Evolutionary conservation across 441 rosid genomes (phyloP).

Genomic region (Gossypium gossypioides): DNA sequence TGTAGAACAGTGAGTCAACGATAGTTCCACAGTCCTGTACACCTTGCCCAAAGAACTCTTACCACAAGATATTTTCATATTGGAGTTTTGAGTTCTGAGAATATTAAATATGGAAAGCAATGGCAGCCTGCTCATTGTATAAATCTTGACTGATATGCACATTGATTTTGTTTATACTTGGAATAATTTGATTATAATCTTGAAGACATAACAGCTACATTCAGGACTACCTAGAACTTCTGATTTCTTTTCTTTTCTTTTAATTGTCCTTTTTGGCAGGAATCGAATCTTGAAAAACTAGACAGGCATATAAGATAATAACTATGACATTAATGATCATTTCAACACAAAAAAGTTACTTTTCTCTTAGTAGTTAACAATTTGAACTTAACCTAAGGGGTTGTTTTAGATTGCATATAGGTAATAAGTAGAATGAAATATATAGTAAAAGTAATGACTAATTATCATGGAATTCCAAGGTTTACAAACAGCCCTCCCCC

Average conservation of each 20-base stretch:
- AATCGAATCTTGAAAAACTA: neutral
- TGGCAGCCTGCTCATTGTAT: neutral
- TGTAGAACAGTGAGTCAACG: neutral
- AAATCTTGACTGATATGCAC: neutral
- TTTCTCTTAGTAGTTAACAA: neutral
- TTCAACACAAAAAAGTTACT: neutral
- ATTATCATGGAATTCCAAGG: constrained; percentile 6
- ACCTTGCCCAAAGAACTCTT: neutral
- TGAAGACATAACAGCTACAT: neutral
- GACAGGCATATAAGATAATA: neutral
- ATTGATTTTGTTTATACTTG: neutral
- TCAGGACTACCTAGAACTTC: neutral
- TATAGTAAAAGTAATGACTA: neutral
- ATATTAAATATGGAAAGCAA: neutral
- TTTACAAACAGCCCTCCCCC: neutral
- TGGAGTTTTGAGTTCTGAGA: neutral
- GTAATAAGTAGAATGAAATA: neutral
- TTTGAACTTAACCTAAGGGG: neutral
- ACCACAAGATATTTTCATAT: neutral
- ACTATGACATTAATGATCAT: neutral
- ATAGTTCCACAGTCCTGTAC: neutral
- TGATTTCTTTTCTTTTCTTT: neutral
- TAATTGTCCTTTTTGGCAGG: neutral
- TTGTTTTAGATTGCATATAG: neutral
- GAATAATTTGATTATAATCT: neutral